Base-by-base conservation (phyloP, 2,329 filamentous ascomycete genomes). In the Epichloe sp. region DNA sequence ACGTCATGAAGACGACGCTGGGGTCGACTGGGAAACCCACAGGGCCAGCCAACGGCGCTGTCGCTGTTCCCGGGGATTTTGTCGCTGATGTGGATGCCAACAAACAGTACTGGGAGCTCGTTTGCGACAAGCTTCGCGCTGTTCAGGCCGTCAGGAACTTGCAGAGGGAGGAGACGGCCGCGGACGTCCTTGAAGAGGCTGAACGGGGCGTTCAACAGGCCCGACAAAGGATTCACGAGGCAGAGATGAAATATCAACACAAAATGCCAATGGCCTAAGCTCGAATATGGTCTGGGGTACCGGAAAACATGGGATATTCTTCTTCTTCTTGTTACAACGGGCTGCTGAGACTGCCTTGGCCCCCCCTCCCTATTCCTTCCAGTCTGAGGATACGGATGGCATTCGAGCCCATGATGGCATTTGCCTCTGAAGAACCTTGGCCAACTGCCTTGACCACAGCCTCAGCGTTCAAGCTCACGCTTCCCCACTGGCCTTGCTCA, bases 401-500 rank as follows among this genome's bases (percentile, higher is more conserved):
- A 58, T 84, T 84, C 2, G 68, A 71, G 5, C 80, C 80, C 67
- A 84, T 72, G 10, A 82, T 75, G 19, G 68, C 74, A n/a, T 70
- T 65, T 14, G 73, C 74, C 14, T 70, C 68, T 6, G 68, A 60
- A 14, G 69, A 69, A 4, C 73, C 71, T 42, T 67, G 63, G 0
- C 70, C 71, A 38, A 81, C 71, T 0, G 77, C 72, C 10, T 67
- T 69, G 15, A 69, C 63, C n/a, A 83, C 79, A 5, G 80, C 79
- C 5, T 70, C 65, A 1, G 65, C 67, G 53, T 75, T 75, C 56
- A 71, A 53, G 47, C 63, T 77, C 3, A 87, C 83, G 61, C 84
- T 88, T 59, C 82, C 75, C 84, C 85, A 88, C 59, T 82, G 76
- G 38, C 74, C 76, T 56, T 78, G 73, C 52, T 80, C 79, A 47